These are phyloP conservation scores for Phytopythium oedochilum DNA, from an alignment of 352 stramenopile species.

Conservation along the genomic window DNA sequence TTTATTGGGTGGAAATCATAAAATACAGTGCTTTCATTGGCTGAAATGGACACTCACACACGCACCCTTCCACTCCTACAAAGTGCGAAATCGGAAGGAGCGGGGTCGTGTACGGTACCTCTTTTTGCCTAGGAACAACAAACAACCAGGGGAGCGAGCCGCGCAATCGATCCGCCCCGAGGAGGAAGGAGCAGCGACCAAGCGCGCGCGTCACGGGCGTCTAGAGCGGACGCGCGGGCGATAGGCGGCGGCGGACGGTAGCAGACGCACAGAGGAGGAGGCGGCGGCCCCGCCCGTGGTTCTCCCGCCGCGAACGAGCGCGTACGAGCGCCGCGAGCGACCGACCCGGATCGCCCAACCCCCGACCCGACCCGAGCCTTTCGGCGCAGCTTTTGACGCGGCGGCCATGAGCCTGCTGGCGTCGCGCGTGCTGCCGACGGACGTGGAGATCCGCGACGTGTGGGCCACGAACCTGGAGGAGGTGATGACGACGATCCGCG, in stretches of 20 bases:
- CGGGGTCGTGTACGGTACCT: not conserved
- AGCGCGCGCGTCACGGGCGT: not conserved
- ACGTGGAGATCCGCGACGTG: constrained; percentile 94
- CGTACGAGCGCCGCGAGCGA: not conserved
- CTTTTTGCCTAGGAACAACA: too few relatives aligned
- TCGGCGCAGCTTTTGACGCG: too few relatives aligned
- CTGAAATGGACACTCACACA: too few relatives aligned
- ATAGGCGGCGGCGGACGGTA: not conserved
- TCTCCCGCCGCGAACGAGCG: not conserved
- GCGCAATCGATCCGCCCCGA: not conserved
- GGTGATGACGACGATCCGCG: constrained; percentile 95
- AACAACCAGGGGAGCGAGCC: not conserved
- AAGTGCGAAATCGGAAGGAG: constrained; percentile 1
- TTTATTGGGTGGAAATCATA: not conserved
- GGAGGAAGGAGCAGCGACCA: not conserved
- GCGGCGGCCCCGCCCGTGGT: not conserved
- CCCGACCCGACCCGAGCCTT: too few relatives aligned
- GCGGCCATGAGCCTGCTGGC: constrained; percentile 22
- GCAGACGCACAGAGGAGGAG: not conserved
- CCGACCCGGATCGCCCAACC: not conserved
- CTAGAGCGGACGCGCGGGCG: not conserved
- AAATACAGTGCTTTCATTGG: not conserved
- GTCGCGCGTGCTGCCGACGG: constrained; percentile 47
- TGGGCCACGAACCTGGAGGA: constrained; percentile 93
- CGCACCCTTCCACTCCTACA: too few relatives aligned